A percentile compares a stretch with the other conserved stretches of the same genome.
Evolutionary conservation across 2,329 filamentous ascomycete genomes (phyloP).

Genomic region (Stemphylium lycopersici): DNA sequence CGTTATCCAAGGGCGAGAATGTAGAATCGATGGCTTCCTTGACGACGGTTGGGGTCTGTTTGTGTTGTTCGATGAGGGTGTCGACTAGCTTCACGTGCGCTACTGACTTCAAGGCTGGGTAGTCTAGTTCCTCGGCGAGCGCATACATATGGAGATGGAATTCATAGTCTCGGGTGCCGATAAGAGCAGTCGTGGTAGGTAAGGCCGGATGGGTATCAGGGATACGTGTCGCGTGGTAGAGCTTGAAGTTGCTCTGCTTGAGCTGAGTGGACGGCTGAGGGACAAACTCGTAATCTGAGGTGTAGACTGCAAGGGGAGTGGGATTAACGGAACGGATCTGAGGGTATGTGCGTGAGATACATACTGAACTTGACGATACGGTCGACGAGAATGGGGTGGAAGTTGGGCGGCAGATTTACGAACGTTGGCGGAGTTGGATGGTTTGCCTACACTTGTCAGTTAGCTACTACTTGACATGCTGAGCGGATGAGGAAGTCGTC

Average conservation of each 20-base stretch:
- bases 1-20: background rate
- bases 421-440: background rate
- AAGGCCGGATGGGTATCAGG: background rate
- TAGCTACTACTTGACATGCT: too few species aligned
- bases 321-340: background rate
- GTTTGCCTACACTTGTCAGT: background rate
- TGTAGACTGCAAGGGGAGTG: slow-evolving; percentile 11
- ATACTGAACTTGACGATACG: slow-evolving; percentile 17
- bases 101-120: slow-evolving; percentile 6
- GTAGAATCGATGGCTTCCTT: slow-evolving; percentile 1
- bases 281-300: slow-evolving; percentile 11
- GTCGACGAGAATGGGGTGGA: slow-evolving; percentile 17
- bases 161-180: slow-evolving; percentile 2
- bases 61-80: background rate
- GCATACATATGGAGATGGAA: slow-evolving; percentile 21
- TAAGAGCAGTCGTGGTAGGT: slow-evolving; percentile 3
- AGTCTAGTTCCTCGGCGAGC: slow-evolving; percentile 14
- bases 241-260: slow-evolving; percentile 1
- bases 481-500: too few species aligned
- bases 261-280: background rate
- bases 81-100: slow-evolving; percentile 6
- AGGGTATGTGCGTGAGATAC: background rate
- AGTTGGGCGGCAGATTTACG: slow-evolving; percentile 7
- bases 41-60: background rate
- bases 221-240: slow-evolving; percentile 5